Conservation (phyloP, 228 moss, liverwort and hornwort species). For the Sphagnum magellanicum region DNA sequence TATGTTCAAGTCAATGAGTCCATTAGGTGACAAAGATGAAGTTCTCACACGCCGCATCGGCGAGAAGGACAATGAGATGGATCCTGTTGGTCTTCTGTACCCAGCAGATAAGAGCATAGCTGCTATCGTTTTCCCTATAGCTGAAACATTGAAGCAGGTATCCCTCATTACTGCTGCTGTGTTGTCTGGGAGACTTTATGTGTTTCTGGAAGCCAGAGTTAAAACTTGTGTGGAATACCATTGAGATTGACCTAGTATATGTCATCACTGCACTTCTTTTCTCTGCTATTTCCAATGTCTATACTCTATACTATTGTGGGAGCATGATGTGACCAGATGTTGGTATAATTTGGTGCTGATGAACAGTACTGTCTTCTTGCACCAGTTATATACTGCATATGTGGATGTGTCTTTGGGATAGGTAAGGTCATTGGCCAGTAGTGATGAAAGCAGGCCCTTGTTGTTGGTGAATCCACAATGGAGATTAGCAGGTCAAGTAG, state of each 20-base stretch:
- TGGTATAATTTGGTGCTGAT: no score
- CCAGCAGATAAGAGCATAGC: slow-evolving; percentile 75
- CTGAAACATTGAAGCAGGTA: slow-evolving; percentile 90
- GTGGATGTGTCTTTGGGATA: slow-evolving; percentile 10
- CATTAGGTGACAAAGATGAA: slow-evolving; percentile 40
- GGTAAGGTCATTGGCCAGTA: slow-evolving; percentile 77
- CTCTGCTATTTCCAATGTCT: no score
- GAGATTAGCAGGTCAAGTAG: slow-evolving; percentile 81
- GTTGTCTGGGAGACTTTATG: not conserved
- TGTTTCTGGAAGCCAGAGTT: not conserved
- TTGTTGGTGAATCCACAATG: slow-evolving; percentile 87
- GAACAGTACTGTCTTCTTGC: no score
- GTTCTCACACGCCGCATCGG: slow-evolving; percentile 68
- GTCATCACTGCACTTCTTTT: no score
- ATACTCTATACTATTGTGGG: no score
- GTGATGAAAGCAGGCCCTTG: slow-evolving; percentile 62
- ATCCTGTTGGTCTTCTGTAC: slow-evolving; percentile 89
- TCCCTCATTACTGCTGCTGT: not conserved
- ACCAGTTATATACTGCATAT: no score
- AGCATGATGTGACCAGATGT: no score
- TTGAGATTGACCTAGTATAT: no score
- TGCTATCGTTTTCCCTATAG: slow-evolving; percentile 85
- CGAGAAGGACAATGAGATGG: slow-evolving; percentile 82
- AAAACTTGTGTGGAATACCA: no score
- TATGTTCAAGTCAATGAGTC: slow-evolving; percentile 33